These are phyloP conservation scores for Cyberlindnera euphorbiiphila DNA, from an alignment of 805 yeast genomes.

Conservation along the genomic window DNA sequence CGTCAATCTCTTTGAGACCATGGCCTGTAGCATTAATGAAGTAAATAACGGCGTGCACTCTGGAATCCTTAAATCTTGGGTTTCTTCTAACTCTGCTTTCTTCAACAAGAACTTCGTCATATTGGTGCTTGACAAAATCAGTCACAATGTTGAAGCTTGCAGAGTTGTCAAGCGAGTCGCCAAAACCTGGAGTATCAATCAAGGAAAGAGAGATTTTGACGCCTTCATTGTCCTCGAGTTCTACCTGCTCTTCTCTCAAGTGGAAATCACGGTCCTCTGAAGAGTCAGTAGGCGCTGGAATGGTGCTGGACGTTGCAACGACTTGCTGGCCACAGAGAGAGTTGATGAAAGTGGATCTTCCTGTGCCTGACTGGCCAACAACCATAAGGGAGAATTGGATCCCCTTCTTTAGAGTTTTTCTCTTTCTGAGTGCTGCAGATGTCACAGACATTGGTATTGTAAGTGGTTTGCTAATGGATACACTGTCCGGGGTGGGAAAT, in stretches of 20 bases:
- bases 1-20: slow-evolving; percentile 72
- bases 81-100: slow-evolving; percentile 80
- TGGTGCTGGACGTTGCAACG: slow-evolving; percentile 65
- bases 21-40: slow-evolving; percentile 84
- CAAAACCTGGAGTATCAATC: slow-evolving; percentile 84
- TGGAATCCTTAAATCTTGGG: slow-evolving; percentile 79
- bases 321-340: slow-evolving; percentile 87
- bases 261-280: slow-evolving; percentile 50
- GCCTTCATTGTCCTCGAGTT: slow-evolving; percentile 81
- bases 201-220: slow-evolving; percentile 72
- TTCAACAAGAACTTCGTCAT: slow-evolving; percentile 76
- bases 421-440: slow-evolving; percentile 60
- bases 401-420: slow-evolving; percentile 77
- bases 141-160: slow-evolving; percentile 63
- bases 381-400: slow-evolving; percentile 84
- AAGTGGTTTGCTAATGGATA: too few species aligned
- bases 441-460: slow-evolving; percentile 49
- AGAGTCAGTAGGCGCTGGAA: slow-evolving; percentile 48
- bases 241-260: slow-evolving; percentile 76
- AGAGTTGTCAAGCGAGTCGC: slow-evolving; percentile 66
- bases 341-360: slow-evolving; percentile 90
- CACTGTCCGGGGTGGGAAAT: too few species aligned
- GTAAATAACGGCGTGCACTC: slow-evolving; percentile 74
- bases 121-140: slow-evolving; percentile 79
- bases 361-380: slow-evolving; percentile 82